A percentile compares a stretch with the other conserved stretches of the same genome.
phyloP scores from a whole-genome alignment of 371 early-diverging fungal genomes.

The Mucor irregularis region DNA sequence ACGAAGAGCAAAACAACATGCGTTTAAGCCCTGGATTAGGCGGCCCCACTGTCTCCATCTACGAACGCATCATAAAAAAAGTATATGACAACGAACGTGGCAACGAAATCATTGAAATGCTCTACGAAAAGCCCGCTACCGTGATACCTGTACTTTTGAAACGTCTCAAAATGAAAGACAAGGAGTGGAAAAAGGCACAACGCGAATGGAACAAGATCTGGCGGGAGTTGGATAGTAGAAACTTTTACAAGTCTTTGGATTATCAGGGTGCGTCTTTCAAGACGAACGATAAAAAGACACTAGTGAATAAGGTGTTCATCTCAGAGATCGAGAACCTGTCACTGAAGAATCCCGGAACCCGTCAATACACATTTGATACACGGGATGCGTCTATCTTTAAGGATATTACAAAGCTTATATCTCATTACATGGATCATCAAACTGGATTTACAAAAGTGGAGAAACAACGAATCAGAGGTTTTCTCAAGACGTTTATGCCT shows the following conservation, averaged over 20 bases:
- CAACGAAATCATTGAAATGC: conserved; percentile 88
- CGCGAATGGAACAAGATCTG: conserved; percentile 96
- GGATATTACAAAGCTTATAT: conserved; percentile 62
- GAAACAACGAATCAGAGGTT: conserved; percentile 66
- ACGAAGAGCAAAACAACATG: conserved; percentile 75
- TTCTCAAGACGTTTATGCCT: conserved; percentile 70
- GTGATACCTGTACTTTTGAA: conserved; percentile 95
- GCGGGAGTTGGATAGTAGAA: conserved; percentile 91
- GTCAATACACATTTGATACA: conserved; percentile 59
- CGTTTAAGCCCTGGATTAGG: conserved; percentile 79
- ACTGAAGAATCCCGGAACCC: background rate
- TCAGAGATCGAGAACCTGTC: conserved; percentile 73
- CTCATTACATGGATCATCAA: conserved; percentile 54
- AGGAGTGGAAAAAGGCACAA: conserved; percentile 87
- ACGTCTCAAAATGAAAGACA: conserved; percentile 95
- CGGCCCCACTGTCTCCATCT: conserved; percentile 84
- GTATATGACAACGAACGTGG: conserved; percentile 90
- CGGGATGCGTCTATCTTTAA: conserved; percentile 60
- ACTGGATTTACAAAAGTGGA: conserved; percentile 57
- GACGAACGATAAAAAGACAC: conserved; percentile 77
- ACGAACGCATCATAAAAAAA: conserved; percentile 86
- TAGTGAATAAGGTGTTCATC: conserved; percentile 74
- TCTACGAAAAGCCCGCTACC: conserved; percentile 88
- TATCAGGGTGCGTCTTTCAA: conserved; percentile 92
- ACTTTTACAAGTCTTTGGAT: conserved; percentile 97